phyloP scores from a whole-genome alignment of 2,329 filamentous ascomycete genomes.

The Pseudocercospora macadamiae region DNA sequence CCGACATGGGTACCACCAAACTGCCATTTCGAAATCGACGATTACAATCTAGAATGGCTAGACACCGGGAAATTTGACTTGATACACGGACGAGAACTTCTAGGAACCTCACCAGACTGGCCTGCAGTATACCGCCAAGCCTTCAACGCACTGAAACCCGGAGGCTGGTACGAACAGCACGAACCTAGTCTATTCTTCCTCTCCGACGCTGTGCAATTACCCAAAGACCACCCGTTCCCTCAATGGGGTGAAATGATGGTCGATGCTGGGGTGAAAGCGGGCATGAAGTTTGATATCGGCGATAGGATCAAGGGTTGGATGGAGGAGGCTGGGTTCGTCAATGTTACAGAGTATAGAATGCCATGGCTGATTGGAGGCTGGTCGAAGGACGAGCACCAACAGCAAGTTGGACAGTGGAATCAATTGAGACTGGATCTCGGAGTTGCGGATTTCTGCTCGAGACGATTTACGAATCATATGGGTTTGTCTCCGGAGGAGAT shows the following conservation, averaged over 20 bases:
- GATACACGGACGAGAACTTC: slow-evolving; percentile 41
- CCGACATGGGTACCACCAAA: slow-evolving; percentile 41
- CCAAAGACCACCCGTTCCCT: slow-evolving; percentile 21
- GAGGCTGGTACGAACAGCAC: slow-evolving; percentile 28
- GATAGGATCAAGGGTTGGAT: slow-evolving; percentile 25
- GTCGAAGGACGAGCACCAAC: slow-evolving; percentile 29
- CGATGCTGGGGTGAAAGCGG: slow-evolving; percentile 23
- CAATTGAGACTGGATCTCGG: slow-evolving; percentile 19
- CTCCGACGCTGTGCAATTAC: slow-evolving; percentile 25
- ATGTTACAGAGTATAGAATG: slow-evolving; percentile 29
- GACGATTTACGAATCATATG: slow-evolving; percentile 20
- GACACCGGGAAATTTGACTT: slow-evolving; percentile 41
- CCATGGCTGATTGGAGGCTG: slow-evolving; percentile 29
- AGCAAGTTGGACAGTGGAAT: slow-evolving; percentile 27
- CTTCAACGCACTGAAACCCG: slow-evolving; percentile 27
- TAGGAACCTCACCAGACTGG: slow-evolving; percentile 26
- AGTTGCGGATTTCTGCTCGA: slow-evolving; percentile 21
- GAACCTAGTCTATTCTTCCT: slow-evolving; percentile 22
- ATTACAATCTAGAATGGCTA: slow-evolving; percentile 43
- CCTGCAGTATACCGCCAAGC: slow-evolving; percentile 20
- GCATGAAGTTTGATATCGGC: slow-evolving; percentile 24
- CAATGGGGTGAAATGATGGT: slow-evolving; percentile 26
- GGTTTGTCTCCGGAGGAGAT: slow-evolving; percentile 17
- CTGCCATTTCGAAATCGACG: slow-evolving; percentile 44
- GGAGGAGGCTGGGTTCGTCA: slow-evolving; percentile 30